Conservation (phyloP, 495 filamentous ascomycete species). For the Penicillium salamii region DNA sequence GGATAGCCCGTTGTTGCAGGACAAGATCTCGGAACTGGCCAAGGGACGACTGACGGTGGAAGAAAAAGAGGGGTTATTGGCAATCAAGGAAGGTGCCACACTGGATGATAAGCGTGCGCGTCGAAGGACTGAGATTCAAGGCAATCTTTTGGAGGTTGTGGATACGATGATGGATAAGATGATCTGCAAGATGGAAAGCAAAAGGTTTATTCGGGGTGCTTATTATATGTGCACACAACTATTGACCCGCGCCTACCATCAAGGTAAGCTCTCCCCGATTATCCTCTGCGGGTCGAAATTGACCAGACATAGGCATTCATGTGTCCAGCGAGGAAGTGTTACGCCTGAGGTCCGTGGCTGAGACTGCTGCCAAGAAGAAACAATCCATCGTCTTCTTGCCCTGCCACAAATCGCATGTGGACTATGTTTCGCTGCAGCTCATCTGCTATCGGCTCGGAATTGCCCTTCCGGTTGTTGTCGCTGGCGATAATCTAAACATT, state of each 20-base stretch:
- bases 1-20: constrained; percentile 68
- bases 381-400: constrained; percentile 96
- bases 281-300: not conserved
- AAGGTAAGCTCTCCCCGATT: constrained; percentile 50
- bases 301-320: constrained; percentile 63
- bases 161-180: constrained; percentile 85
- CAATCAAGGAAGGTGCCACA: constrained; percentile 35
- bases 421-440: constrained; percentile 90
- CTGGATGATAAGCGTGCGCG: constrained; percentile 50
- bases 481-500: constrained; percentile 95
- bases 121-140: constrained; percentile 59
- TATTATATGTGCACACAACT: constrained; percentile 89
- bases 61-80: constrained; percentile 68
- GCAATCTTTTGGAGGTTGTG: constrained; percentile 68
- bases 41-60: constrained; percentile 69
- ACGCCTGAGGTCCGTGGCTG: constrained; percentile 73
- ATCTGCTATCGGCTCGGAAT: constrained; percentile 93
- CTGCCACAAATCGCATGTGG: constrained; percentile 90
- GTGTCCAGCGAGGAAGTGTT: constrained; percentile 92
- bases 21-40: constrained; percentile 73
- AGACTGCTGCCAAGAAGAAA: constrained; percentile 77
- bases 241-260: constrained; percentile 88
- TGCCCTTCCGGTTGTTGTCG: constrained; percentile 86
- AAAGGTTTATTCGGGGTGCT: constrained; percentile 83
- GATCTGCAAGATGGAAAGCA: constrained; percentile 99